Evolutionary conservation across 495 filamentous ascomycete genomes (phyloP), one percentile per base, ranked within the genome.

Genomic region (Penicillium desertorum): DNA sequence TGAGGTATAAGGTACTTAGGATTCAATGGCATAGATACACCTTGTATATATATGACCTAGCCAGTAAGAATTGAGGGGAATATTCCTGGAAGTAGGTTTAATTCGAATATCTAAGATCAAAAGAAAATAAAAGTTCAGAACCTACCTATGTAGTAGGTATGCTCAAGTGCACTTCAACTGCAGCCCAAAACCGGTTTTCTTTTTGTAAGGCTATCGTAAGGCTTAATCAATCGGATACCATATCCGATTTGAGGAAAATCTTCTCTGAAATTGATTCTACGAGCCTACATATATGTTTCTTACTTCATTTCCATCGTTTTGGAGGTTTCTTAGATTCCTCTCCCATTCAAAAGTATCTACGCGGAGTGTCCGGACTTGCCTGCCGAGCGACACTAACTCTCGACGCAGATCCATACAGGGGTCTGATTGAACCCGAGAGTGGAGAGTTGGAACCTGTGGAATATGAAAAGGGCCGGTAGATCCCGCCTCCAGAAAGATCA

Each of bases 381-480:
- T 54, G 27, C 27, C 41, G 25, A 54, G 46, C 17, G 20, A 45
- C 44, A 25, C 39, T 23, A 22, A 32, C 19, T 51, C 23, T 41
- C 3, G 50, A 53, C n/a, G 51, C 17, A 55, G 53, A 45, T 46
- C 42, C n/a, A 19, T 39, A 45, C 32, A 47, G 53, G 53, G 52
- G 51, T 25, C 5, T 22, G 19, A 36, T 36, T 36, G 34, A 14
- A 6, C 29, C 29, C 19, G 10, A 19, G 32, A 44, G 41, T 19
- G 19, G 52, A 23, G 29, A 34, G 39, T 37, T 34, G 11, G 20
- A 10, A 5, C 20, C 36, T 39, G 32, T 56, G 45, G 23, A 50
- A 48, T 45, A 46, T 54, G 54, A 32, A 46, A 46, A 34, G 32
- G 51, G 52, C 42, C 42, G 52, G 52, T 45, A 34, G 52, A 55